Base-by-base conservation (phyloP, 2,329 filamentous ascomycete species). In the Xylariales sp. region DNA sequence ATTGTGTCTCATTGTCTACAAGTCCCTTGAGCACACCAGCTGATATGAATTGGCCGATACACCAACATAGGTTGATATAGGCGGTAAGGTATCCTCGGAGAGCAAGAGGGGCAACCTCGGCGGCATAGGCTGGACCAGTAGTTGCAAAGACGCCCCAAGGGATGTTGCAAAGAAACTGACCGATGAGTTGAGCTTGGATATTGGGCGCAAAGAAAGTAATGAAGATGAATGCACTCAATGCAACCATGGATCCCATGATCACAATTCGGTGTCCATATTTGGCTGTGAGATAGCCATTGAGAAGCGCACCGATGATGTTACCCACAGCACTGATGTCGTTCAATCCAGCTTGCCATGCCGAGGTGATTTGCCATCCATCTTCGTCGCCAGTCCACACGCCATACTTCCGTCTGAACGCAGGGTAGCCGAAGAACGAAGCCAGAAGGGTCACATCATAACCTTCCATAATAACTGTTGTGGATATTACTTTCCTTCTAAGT, bases 341-440 rank as follows among this genome's bases (percentile, higher is more conserved):
- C 33, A 79, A 61, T 3, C 61, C 67, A 15, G 71, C 65, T 54
- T 78, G 74, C 75, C 75, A 78, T 4, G 63, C 51, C 2, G 71
- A 65, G 3, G 65, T 65, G 48, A 79, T 64, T 49, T 74, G 65
- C 9, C 15, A 35, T 20, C 31, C 31, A 22, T 16, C 12, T 34
- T 70, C 70, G 0, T 55, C 46, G 28, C 60, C 46, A 11, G 58
- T 49, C 16, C 38, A 65, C 4, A 51, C 53, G 31, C 70, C 70
- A 43, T 70, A 74, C 49, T 58, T 68, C 43, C 51, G 50, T 7
- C 54, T 58, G 51, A 63, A 71, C 43, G 42, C 48, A 1, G 54
- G 65, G 53, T 70, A 71, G 4, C 60, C 70, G 46, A 63, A 70
- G 53, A 73, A 71, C 14, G 63, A 66, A n/a, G 60, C 47, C n/a